phyloP scores from a whole-genome alignment of 768 basidiomycete species.

The Termitomyces bulborhizus region DNA sequence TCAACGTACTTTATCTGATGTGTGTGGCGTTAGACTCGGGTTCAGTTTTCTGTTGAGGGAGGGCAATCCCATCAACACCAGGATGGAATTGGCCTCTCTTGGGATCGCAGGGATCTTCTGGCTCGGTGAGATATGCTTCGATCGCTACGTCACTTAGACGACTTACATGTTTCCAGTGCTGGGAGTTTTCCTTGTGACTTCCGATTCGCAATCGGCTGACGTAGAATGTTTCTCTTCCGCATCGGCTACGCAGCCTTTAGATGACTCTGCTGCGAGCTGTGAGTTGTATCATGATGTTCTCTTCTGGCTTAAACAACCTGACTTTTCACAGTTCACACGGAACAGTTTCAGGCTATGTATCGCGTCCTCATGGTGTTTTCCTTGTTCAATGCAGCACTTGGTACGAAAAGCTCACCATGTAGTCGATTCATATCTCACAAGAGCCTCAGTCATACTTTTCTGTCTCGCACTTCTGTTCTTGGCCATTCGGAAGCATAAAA shows the following conservation, averaged over 20 bases:
- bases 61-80: constrained; percentile 74
- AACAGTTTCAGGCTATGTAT: constrained; percentile 87
- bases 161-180: constrained; percentile 43
- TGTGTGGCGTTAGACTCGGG: constrained; percentile 38
- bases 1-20: neutral
- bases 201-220: constrained; percentile 72
- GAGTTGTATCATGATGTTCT: constrained; percentile 22
- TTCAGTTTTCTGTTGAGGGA: constrained; percentile 58
- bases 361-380: constrained; percentile 77
- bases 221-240: constrained; percentile 73
- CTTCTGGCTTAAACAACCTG: constrained; percentile 3
- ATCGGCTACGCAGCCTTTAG: constrained; percentile 41
- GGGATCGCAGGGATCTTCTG: constrained; percentile 72
- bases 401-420: constrained; percentile 29
- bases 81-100: constrained; percentile 66
- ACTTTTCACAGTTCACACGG: constrained; percentile 59
- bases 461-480: constrained; percentile 32
- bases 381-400: constrained; percentile 66
- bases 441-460: constrained; percentile 28
- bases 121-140: constrained; percentile 49
- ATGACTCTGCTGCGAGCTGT: constrained; percentile 61
- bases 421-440: neutral
- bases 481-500: constrained; percentile 35
- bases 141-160: neutral
- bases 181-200: constrained; percentile 64